Percentiles rank a stretch among this genome's conserved stretches.
Conservation (phyloP, 225 moss, liverwort and hornwort genomes). For the Thuidium tamariscinum region DNA sequence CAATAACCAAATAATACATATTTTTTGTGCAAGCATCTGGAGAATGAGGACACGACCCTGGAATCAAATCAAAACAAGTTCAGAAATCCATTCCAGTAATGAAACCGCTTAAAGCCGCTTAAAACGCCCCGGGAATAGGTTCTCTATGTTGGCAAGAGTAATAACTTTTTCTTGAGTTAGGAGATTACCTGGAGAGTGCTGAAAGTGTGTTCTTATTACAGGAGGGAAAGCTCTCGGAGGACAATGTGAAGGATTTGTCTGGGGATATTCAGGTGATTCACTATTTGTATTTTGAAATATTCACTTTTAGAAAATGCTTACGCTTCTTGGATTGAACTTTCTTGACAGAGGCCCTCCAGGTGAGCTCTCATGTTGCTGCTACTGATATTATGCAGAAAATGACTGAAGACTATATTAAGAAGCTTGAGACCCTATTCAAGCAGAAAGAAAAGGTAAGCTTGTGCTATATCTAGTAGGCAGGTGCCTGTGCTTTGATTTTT, state of each 20-base stretch:
- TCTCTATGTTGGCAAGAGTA: background rate
- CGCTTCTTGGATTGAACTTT: background rate
- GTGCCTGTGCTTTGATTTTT: background rate
- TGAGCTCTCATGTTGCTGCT: background rate
- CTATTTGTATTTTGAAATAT: background rate
- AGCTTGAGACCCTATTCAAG: slow-evolving; percentile 73
- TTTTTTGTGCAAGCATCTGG: background rate
- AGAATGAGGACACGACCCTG: background rate
- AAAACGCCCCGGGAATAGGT: background rate
- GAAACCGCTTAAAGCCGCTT: background rate
- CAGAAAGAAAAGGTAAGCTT: slow-evolving; percentile 81
- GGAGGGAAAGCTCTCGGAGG: slow-evolving; percentile 85
- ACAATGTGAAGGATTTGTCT: slow-evolving; percentile 76
- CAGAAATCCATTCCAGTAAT: background rate
- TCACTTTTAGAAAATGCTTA: background rate
- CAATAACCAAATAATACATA: background rate
- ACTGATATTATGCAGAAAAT: slow-evolving; percentile 60
- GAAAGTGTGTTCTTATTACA: slow-evolving; percentile 7
- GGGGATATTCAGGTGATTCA: slow-evolving; percentile 74
- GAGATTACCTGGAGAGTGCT: background rate
- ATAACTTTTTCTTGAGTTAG: background rate
- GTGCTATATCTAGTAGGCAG: background rate
- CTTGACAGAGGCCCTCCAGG: background rate
- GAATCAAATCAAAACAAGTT: background rate
- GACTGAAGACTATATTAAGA: slow-evolving; percentile 91